These are phyloP conservation scores for Selaginella moellendorffii DNA, from an alignment of 75 land plant genomes.

Conservation along the genomic window DNA sequence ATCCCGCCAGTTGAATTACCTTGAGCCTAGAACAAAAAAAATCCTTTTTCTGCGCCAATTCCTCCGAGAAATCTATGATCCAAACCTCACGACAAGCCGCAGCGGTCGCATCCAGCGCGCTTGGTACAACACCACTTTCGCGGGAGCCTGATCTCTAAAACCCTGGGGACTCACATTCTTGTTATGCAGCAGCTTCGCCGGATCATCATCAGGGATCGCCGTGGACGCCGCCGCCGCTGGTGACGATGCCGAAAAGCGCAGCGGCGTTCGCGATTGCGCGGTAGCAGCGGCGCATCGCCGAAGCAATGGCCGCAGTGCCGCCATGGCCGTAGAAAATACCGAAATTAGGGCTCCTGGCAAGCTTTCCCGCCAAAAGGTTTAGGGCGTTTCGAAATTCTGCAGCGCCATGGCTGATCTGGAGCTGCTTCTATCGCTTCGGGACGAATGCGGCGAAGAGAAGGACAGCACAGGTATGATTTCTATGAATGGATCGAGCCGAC, in stretches of 20 bases:
- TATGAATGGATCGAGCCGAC: background rate
- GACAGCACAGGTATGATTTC: conserved; percentile 28
- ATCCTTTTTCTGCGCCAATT: background rate
- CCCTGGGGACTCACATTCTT: background rate
- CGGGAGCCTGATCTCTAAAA: background rate
- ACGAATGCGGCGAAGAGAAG: conserved; percentile 31
- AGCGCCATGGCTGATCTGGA: conserved; percentile 46
- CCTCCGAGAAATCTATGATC: too few relatives aligned
- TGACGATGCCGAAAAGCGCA: too few relatives aligned
- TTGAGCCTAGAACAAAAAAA: conserved; percentile 12
- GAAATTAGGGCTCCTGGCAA: too few relatives aligned
- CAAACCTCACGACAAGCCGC: conserved; percentile 16
- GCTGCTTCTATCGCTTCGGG: conserved; percentile 55
- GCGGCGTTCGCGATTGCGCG: too few relatives aligned
- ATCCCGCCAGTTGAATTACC: conserved; percentile 20
- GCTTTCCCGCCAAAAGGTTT: background rate
- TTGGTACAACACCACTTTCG: conserved; percentile 17
- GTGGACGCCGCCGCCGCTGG: too few relatives aligned
- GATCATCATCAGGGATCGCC: too few relatives aligned
- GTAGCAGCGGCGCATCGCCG: background rate
- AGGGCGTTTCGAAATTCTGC: background rate
- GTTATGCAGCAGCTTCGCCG: too few relatives aligned
- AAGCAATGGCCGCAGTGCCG: background rate
- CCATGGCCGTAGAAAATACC: background rate
- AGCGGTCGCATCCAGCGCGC: conserved; percentile 25